Evolutionary conservation across 176 grass and related monocot genomes (phyloP).

Genomic region (Oropetium thomaeum): DNA sequence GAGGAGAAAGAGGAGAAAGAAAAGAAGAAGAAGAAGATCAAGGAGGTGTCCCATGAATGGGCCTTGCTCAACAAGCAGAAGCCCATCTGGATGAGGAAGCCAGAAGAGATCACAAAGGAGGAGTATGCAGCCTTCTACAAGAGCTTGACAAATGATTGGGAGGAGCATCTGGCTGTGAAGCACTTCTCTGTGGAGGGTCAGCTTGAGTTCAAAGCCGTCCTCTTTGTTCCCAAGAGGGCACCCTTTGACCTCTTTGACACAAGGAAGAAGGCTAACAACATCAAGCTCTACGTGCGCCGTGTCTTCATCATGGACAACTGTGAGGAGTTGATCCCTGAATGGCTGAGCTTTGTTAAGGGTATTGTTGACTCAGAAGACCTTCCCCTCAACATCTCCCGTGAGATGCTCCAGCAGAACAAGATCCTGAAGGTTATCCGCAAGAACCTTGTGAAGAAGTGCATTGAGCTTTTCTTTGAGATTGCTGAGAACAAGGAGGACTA

Average conservation of each 20-base stretch:
- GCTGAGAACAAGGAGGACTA: slow-evolving; percentile 95
- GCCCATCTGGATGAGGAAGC: slow-evolving; percentile 95
- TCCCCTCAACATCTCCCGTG: slow-evolving; percentile 77
- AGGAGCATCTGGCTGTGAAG: slow-evolving; percentile 81
- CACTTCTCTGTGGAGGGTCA: slow-evolving; percentile 96
- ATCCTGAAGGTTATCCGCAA: slow-evolving; percentile 83
- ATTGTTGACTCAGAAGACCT: slow-evolving; percentile 92
- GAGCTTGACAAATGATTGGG: slow-evolving; percentile 94
- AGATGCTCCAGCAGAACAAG: slow-evolving; percentile 87
- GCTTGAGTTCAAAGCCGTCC: slow-evolving; percentile 86
- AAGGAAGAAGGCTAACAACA: slow-evolving; percentile 85
- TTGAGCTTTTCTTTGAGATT: slow-evolving; percentile 94
- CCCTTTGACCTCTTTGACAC: slow-evolving; percentile 91
- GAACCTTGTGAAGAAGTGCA: slow-evolving; percentile 86
- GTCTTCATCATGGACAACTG: slow-evolving; percentile 97
- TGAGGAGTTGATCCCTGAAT: slow-evolving; percentile 79
- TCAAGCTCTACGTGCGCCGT: slow-evolving; percentile 81
- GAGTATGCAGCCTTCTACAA: slow-evolving; percentile 93
- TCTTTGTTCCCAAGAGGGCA: slow-evolving; percentile 81
- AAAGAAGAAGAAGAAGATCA: too few relatives aligned
- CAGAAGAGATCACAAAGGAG: slow-evolving; percentile 92
- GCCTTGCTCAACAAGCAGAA: too few relatives aligned
- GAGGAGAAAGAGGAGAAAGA: too few relatives aligned
- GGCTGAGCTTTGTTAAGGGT: slow-evolving; percentile 76
- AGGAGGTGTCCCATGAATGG: too few relatives aligned